Evolutionary conservation across 2,329 filamentous ascomycete species (phyloP), one percentile per base, ranked within the genome.

Genomic region (Fusarium clavum): DNA sequence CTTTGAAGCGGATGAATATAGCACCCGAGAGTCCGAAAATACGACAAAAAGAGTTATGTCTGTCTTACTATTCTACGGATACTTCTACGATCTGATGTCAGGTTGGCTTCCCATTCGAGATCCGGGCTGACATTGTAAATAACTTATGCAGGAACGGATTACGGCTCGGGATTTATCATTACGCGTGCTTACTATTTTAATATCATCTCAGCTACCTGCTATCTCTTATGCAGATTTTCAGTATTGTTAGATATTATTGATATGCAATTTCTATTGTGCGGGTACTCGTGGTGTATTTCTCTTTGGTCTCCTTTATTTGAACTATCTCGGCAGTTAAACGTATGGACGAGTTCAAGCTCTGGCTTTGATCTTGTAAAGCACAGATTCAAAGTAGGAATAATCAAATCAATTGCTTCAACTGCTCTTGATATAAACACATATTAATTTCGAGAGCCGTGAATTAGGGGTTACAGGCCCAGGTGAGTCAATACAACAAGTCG

Each of bases 11-110:
- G 43, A 46, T 13, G 40, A 52, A 54, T 12, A 16, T 48, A 32
- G 8, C 30, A 16, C 38, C 65, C 55, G 51, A 70, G n/a, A 66
- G 41, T n/a, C 55, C 30, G 52, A 20, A 38, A 38, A 38, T 7
- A 38, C 34, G 18, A n/a, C 34, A 2, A 12, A 38, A 38, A 38
- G 34, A 38, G 9, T 11, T 11, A 38, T 38, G 18, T n/a, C 34
- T 38, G 18, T n/a, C 34, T 38, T 38, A 38, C 34, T 38, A n/a
- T 38, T n/a, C 34, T 38, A 11, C 34, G 7, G 20, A 20, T 20
- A 20, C 20, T 20, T 30, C 29, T 30, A 38, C 6, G 6, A 18
- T n/a, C 18, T 12, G 18, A n/a, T 38, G 6, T n/a, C 10, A 38
- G 10, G 10, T 12, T n/a, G 18, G 10, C 34, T 12, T 38, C 34